Evolutionary conservation across 805 yeast genomes (phyloP), one percentile per base, ranked within the genome.

Genomic region (Starmerella sp.): DNA sequence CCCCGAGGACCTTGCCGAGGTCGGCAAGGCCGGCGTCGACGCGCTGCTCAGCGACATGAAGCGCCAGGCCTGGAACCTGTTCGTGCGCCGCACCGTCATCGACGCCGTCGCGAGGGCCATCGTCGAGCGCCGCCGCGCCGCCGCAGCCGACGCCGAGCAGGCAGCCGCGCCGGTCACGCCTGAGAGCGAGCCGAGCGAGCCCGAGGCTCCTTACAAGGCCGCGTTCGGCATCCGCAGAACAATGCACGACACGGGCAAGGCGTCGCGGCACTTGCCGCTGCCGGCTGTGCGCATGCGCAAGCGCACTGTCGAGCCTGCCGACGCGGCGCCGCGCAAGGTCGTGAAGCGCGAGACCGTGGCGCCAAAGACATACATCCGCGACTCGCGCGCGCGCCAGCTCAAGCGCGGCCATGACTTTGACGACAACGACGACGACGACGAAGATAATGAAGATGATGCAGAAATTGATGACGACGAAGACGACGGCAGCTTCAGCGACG

Each of bases 201-300:
- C 48, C 4, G 48, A 34, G 39, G 14, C 30, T 2, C 22, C 15
- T 5, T 32, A 13, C 15, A 34, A 32, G 4, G 5, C 48, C 29
- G 30, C 48, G n/a, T 45, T 45, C 34, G 48, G 29, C 6, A 5
- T 32, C 4, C 30, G 48, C 34, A 7, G 39, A n/a, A 45, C 17
- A 31, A 3, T 45, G 31, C 9, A 39, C 3, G 48, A 45, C 29
- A 34, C 31, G 38, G 48, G 48, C 30, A 45, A 45, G 39, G 39
- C 48, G 14, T 45, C 48, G 22, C n/a, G 48, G 8, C 35, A 14
- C 28, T 28, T 44, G 13, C 48, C 48, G 4, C 30, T 45, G 3
- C 48, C 48, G 6, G 31, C 48, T 10, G 48, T 45, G 39, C 48
- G 48, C 9, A 32, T 45, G 48, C 48, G 48, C 39, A 45, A 45